Conservation (phyloP, 192 early-diverging fungal genomes). For the Helicostylum pulchrum region DNA sequence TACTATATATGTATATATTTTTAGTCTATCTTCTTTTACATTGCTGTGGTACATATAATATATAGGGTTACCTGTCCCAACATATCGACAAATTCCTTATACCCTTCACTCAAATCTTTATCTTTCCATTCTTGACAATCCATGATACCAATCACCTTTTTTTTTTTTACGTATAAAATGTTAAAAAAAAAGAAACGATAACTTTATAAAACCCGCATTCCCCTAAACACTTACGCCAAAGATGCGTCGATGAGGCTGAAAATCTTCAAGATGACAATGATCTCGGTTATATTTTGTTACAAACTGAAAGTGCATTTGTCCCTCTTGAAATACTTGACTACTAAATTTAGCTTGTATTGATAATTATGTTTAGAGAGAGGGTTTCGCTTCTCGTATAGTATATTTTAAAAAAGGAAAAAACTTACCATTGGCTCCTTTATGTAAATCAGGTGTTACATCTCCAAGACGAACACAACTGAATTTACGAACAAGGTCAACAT, state of each 20-base stretch:
- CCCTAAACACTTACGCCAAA: slow-evolving; percentile 55
- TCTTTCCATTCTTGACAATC: slow-evolving; percentile 70
- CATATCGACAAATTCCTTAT: slow-evolving; percentile 57
- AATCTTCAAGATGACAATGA: slow-evolving; percentile 68
- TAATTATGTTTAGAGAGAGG: not conserved
- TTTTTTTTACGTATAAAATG: not conserved
- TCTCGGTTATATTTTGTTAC: slow-evolving; percentile 54
- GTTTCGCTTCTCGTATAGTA: not conserved
- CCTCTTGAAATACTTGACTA: slow-evolving; percentile 58
- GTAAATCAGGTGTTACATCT: slow-evolving; percentile 67
- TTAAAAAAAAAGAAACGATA: not conserved
- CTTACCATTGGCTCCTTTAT: slow-evolving; percentile 36
- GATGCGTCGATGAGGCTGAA: slow-evolving; percentile 69
- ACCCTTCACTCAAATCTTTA: slow-evolving; percentile 55
- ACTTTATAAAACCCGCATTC: not conserved
- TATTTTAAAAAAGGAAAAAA: not conserved
- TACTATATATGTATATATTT: slow-evolving; percentile 45
- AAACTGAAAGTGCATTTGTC: slow-evolving; percentile 70
- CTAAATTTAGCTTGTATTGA: slow-evolving; percentile 51
- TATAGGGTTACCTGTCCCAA: slow-evolving; percentile 50
- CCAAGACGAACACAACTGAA: slow-evolving; percentile 59
- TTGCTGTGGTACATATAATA: not conserved
- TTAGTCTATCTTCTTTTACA: not conserved
- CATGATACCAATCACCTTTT: slow-evolving; percentile 78
- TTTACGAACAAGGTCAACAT: slow-evolving; percentile 63